phyloP scores from a whole-genome alignment of 768 basidiomycete species.

The Mycena amicta region DNA sequence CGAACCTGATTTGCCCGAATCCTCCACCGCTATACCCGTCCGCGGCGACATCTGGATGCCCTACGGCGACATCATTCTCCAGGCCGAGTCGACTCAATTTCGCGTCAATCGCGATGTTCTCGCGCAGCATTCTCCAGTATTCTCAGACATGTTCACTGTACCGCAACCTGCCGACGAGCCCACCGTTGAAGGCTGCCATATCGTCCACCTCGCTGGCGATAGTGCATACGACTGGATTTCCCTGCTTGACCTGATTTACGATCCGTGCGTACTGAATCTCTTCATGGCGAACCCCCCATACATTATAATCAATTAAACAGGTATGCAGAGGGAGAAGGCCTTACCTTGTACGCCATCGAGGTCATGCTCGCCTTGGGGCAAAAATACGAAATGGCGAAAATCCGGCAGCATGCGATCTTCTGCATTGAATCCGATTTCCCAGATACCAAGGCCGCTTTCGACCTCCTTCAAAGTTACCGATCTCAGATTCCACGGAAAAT shows the following conservation, averaged over 20 bases:
- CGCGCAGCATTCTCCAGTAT: neutral
- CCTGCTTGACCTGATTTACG: neutral
- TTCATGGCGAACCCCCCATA: neutral
- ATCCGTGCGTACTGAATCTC: neutral
- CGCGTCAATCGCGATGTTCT: neutral
- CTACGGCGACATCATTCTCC: neutral
- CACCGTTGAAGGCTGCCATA: neutral
- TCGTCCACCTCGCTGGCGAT: neutral
- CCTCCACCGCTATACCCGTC: too few species aligned
- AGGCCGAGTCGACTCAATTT: neutral
- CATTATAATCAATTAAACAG: neutral
- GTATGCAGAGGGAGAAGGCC: neutral
- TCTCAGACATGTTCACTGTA: neutral
- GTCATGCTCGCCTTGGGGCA: neutral
- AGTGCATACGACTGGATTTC: neutral
- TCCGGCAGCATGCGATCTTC: neutral
- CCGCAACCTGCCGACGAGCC: neutral
- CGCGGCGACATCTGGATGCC: neutral
- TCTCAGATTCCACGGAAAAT: neutral
- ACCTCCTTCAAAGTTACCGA: neutral
- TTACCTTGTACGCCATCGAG: neutral
- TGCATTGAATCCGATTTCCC: neutral
- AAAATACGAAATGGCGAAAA: neutral
- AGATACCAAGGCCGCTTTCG: neutral
- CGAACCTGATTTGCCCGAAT: too few species aligned